phyloP scores from a whole-genome alignment of 768 basidiomycete species.

The Mycena sanguinolenta region DNA sequence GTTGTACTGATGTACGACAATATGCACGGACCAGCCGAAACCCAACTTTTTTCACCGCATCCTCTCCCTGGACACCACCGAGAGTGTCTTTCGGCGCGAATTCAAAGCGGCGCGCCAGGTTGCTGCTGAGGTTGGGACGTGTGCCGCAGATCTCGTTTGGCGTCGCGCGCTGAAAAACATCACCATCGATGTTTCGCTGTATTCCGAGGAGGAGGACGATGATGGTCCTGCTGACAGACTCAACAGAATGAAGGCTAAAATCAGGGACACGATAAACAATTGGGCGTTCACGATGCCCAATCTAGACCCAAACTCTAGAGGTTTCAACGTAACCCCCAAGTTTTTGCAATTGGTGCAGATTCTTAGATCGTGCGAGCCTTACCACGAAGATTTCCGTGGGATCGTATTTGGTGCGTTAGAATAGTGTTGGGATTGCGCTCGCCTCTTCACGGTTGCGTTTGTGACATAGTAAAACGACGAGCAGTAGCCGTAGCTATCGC shows the following conservation, averaged over 20 bases:
- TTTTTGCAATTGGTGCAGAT: slow-evolving; percentile 72
- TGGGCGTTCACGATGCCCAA: slow-evolving; percentile 78
- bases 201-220: slow-evolving; percentile 52
- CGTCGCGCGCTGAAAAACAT: slow-evolving; percentile 62
- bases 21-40: slow-evolving; percentile 15
- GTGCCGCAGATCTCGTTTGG: slow-evolving; percentile 81
- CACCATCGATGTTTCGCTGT: slow-evolving; percentile 46
- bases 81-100: slow-evolving; percentile 53
- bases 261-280: slow-evolving; percentile 63
- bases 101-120: slow-evolving; percentile 63
- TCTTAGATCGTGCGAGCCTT: slow-evolving; percentile 65
- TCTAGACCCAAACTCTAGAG: slow-evolving; percentile 64
- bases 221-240: slow-evolving; percentile 41
- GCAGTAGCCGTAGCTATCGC: slow-evolving; percentile 69
- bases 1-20: slow-evolving; percentile 24
- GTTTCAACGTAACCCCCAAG: slow-evolving; percentile 80
- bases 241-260: slow-evolving; percentile 40
- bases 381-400: slow-evolving; percentile 73
- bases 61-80: slow-evolving; percentile 52
- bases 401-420: slow-evolving; percentile 69
- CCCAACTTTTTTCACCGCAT: slow-evolving; percentile 26
- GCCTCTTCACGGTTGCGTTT: slow-evolving; percentile 23
- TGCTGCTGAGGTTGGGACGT: slow-evolving; percentile 70
- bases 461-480: slow-evolving; percentile 62
- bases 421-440: background rate